phyloP scores from a whole-genome alignment of 345 rosid species.

The Euphorbia tirucalli region DNA sequence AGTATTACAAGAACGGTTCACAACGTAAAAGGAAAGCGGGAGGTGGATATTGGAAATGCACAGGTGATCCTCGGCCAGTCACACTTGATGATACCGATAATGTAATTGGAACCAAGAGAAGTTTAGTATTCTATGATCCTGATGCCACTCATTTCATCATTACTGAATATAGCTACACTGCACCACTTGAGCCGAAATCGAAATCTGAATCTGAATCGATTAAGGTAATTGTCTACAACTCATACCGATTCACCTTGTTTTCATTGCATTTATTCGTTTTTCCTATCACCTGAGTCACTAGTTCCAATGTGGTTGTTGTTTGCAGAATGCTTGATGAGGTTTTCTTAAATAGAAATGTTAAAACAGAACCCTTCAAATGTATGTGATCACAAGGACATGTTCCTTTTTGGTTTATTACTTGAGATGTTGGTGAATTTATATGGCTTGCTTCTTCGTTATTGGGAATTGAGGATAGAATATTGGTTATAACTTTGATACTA shows the following conservation, averaged over 20 bases:
- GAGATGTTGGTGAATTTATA: too few species aligned
- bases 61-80: not conserved
- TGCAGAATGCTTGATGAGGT: too few species aligned
- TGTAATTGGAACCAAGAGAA: slow-evolving; percentile 1
- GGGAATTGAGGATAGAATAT: too few species aligned
- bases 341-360: too few species aligned
- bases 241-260: too few species aligned
- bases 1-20: not conserved
- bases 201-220: not conserved
- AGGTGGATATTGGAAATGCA: not conserved
- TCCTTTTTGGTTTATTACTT: not conserved
- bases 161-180: not conserved
- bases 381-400: too few species aligned
- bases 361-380: too few species aligned
- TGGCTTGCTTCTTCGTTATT: too few species aligned
- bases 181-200: not conserved
- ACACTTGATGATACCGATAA: not conserved
- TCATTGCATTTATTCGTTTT: not conserved
- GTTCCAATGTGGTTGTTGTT: too few species aligned
- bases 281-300: too few species aligned
- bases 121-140: not conserved
- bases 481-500: too few species aligned
- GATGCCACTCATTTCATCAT: not conserved
- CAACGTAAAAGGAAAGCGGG: not conserved
- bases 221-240: not conserved